A percentile compares a stretch with the other conserved stretches of the same genome.
Conservation (phyloP, 179 eudicot genomes). For the Actinidia arguta region DNA sequence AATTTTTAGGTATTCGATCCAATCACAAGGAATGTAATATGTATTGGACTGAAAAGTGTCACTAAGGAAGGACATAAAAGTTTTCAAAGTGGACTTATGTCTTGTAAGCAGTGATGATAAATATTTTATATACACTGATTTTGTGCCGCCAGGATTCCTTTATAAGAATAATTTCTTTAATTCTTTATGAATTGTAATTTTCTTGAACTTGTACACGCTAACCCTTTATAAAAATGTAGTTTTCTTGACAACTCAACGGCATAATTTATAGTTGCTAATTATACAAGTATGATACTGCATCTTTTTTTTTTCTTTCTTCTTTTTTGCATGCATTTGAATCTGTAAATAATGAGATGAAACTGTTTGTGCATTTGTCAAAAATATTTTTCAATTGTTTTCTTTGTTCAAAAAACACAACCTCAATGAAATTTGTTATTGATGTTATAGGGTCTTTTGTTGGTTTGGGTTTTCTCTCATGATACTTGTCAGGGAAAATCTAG, state of each 20-base stretch:
- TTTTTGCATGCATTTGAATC: neutral
- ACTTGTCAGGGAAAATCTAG: too few species aligned
- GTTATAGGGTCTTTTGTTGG: too few species aligned
- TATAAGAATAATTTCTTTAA: neutral
- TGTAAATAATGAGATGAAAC: neutral
- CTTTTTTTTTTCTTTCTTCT: neutral
- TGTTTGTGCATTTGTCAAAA: neutral
- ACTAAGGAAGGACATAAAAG: slow-evolving; percentile 93
- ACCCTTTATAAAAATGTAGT: slow-evolving; percentile 1
- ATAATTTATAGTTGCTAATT: neutral
- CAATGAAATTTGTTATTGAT: too few species aligned
- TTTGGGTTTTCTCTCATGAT: too few species aligned
- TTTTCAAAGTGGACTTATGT: slow-evolving; percentile 92
- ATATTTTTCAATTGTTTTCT: neutral
- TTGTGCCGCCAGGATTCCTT: neutral
- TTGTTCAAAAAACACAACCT: too few species aligned
- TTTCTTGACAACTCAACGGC: neutral
- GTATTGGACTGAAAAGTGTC: slow-evolving; percentile 66
- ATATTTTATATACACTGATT: neutral
- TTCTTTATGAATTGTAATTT: neutral
- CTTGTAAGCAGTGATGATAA: slow-evolving; percentile 58
- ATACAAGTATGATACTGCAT: too few species aligned
- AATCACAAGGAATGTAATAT: slow-evolving; percentile 53
- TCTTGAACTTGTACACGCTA: neutral
- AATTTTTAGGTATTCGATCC: slow-evolving; percentile 54